Percentiles rank a stretch among this genome's conserved stretches.
These are phyloP conservation scores for sorghum (Sorghum bicolor) DNA, from an alignment of 176 grass and related monocot genomes.

Conservation along the genomic window DNA sequence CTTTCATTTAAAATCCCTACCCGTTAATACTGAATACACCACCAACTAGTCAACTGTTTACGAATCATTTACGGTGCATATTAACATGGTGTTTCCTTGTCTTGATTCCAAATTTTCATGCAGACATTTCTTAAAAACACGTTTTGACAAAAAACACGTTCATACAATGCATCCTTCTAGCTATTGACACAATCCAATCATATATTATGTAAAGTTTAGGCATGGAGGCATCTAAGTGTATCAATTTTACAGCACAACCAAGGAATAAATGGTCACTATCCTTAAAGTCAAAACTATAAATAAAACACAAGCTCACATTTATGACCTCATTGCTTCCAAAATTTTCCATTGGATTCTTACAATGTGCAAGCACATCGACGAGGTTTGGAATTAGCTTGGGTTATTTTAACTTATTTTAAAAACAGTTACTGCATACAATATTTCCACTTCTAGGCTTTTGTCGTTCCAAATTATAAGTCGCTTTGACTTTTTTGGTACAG, in stretches of 20 bases:
- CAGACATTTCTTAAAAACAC: neutral
- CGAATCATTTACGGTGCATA: neutral
- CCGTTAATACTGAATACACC: neutral
- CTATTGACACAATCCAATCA: constrained; percentile 3
- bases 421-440: neutral
- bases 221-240: constrained; percentile 1
- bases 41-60: neutral
- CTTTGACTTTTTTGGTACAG: too few species aligned
- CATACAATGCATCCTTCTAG: neutral
- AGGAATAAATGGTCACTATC: neutral
- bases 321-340: neutral
- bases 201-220: constrained; percentile 3
- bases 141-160: neutral
- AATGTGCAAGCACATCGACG: neutral
- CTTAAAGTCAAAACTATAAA: neutral
- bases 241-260: constrained; percentile 13
- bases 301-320: neutral
- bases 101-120: neutral
- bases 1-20: neutral
- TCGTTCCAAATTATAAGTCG: too few species aligned
- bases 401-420: constrained; percentile 1
- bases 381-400: constrained; percentile 4
- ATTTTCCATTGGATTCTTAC: neutral
- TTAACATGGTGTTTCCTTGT: neutral
- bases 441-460: neutral